Conservation (phyloP, 2,329 filamentous ascomycete genomes). For the Alternaria longipes region DNA sequence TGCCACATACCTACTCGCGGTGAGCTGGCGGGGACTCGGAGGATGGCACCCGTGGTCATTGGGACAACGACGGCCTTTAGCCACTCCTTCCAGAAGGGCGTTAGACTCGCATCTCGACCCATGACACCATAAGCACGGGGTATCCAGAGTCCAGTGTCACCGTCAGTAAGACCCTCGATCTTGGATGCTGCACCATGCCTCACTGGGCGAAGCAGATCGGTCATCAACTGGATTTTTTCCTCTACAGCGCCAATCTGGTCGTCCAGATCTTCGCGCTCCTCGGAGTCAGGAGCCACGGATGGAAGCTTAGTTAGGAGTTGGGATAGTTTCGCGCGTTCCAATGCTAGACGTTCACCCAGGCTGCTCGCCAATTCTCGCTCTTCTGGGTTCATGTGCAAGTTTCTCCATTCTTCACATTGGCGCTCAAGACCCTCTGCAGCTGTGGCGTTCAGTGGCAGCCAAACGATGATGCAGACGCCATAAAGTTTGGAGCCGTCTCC, state of each 20-base stretch:
- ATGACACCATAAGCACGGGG: conserved; percentile 93
- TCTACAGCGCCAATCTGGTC: conserved; percentile 96
- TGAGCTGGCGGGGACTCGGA: conserved; percentile 86
- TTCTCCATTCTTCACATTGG: conserved; percentile 62
- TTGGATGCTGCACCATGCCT: conserved; percentile 94
- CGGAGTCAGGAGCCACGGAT: conserved; percentile 78
- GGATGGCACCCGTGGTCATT: conserved; percentile 87
- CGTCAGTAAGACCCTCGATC: conserved; percentile 94
- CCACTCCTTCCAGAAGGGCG: conserved; percentile 99
- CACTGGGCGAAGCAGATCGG: conserved; percentile 90
- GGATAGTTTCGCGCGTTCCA: conserved; percentile 88
- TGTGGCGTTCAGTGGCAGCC: conserved; percentile 84
- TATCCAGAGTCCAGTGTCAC: conserved; percentile 95
- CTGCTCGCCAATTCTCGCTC: conserved; percentile 93
- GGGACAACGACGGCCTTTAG: conserved; percentile 91
- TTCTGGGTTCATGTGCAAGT: conserved; percentile 81
- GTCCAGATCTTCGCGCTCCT: conserved; percentile 83
- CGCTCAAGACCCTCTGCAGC: conserved; percentile 85
- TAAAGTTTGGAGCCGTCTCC: conserved; percentile 92
- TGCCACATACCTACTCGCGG: conserved; percentile 95
- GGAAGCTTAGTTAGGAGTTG: conserved; percentile 86
- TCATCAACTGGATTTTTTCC: conserved; percentile 97
- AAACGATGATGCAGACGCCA: conserved; percentile 89
- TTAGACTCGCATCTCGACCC: conserved; percentile 82
- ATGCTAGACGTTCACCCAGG: conserved; percentile 84